Evolutionary conservation across 352 stramenopile genomes (phyloP).

Genomic region (Globisporangium camurandrum): DNA sequence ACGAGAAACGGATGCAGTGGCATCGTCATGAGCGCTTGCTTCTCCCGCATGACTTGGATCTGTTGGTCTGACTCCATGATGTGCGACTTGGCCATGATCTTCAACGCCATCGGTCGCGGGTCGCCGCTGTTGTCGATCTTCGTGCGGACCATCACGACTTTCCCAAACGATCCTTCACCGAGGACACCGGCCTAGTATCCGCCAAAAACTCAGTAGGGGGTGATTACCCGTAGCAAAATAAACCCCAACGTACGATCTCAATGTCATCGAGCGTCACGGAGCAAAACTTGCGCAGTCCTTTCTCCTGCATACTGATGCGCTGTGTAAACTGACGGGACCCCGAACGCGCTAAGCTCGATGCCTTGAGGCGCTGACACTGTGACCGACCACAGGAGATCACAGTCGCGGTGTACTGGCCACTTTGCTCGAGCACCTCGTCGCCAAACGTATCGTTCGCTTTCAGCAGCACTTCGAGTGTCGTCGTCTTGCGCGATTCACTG

Average conservation of each 20-base stretch:
- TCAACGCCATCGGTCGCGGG: conserved; percentile 79
- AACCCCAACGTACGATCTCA: conserved; percentile 31
- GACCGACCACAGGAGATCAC: conserved; percentile 55
- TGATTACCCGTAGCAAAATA: background rate
- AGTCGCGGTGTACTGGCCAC: conserved; percentile 39
- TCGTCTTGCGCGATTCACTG: conserved; percentile 20
- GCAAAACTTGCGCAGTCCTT: conserved; percentile 38
- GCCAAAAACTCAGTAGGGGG: background rate
- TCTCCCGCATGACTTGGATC: conserved; percentile 91
- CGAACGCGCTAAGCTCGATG: conserved; percentile 38
- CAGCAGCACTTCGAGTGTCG: conserved; percentile 38
- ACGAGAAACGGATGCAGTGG: conserved; percentile 89
- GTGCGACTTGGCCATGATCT: conserved; percentile 90
- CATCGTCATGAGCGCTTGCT: conserved; percentile 83
- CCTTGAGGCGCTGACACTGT: conserved; percentile 57
- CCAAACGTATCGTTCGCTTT: conserved; percentile 77
- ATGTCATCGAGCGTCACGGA: conserved; percentile 57
- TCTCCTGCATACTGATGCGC: conserved; percentile 40
- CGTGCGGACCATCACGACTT: conserved; percentile 89
- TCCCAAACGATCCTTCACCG: conserved; percentile 94
- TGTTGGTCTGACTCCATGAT: conserved; percentile 92
- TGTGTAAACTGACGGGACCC: conserved; percentile 56
- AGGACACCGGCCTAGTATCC: conserved; percentile 71
- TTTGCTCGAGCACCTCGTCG: conserved; percentile 48
- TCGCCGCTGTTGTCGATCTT: conserved; percentile 45